Evolutionary conservation across 257 asterid genomes (phyloP), one percentile per base, ranked within the genome.

Genomic region (Verbascum thapsus): DNA sequence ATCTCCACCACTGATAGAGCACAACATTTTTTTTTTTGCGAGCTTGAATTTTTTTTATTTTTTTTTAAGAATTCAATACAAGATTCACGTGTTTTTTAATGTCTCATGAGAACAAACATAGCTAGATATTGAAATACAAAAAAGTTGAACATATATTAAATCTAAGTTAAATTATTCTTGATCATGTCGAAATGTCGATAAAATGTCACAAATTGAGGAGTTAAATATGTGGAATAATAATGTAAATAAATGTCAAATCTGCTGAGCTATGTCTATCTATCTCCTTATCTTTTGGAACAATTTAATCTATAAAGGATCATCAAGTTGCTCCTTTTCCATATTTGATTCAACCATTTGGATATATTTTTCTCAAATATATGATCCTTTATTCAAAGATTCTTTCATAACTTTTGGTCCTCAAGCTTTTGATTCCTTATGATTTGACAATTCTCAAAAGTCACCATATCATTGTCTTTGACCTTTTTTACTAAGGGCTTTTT

Each of bases 251-350:
- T 58, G 81, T 64, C 67, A 66, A 58, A 74, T 65, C 76, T 38
- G 43, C 26, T 20, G 48, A 47, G 78, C 74, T 71, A 68, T 65
- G 32, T 76, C 43, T 65, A 26, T 80, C 80, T 64, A 26, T 80
- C 80, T 64, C 77, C 90, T 84, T 81, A 84, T 78, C 87, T 72
- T 78, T 81, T 61, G 79, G 90, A 81, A 81, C 87, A 81, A 26
- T 78, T 80, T 83, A 78, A 73, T 78, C 83, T 71, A 59, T 64
- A 76, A 74, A 61, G 49, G 38, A 62, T 59, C 61, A 42, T 49
- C 61, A 19, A 49, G 19, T 58, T 20, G 51, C 48, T 47, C 74
- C 72, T 61, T 67, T 57, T 30, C 60, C 35, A 56, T 67, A 51
- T 62, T 26, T 53, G 76, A 76, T 69, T 79, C 78, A 75, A 52